Conservation (phyloP, 768 basidiomycete genomes). For the Dacryopinax primogenitus region DNA sequence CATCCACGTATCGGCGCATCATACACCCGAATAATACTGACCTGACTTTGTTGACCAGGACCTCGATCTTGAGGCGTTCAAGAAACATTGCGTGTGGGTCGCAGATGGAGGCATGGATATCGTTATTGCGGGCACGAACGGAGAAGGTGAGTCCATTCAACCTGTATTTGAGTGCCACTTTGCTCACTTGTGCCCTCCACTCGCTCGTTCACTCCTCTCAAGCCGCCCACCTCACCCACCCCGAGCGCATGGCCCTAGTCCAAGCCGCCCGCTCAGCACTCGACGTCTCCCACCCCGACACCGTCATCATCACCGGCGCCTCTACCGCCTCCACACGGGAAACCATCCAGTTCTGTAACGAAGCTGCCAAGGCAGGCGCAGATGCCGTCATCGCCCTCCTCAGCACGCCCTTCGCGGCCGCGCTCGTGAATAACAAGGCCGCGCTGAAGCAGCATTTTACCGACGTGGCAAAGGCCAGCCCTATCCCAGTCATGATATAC, state of each 20-base stretch:
- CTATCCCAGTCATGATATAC: slow-evolving; percentile 79
- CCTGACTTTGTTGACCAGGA: not conserved
- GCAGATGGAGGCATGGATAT: slow-evolving; percentile 58
- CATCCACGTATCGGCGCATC: not conserved
- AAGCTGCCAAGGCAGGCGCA: slow-evolving; percentile 74
- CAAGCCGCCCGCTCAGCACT: slow-evolving; percentile 55
- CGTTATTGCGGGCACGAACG: slow-evolving; percentile 69
- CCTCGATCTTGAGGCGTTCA: slow-evolving; percentile 54
- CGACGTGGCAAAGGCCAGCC: slow-evolving; percentile 65
- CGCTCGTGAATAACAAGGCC: slow-evolving; percentile 42
- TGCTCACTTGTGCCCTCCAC: not conserved
- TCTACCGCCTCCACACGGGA: slow-evolving; percentile 74
- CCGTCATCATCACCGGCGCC: slow-evolving; percentile 64
- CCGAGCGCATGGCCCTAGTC: slow-evolving; percentile 55
- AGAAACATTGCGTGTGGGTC: slow-evolving; percentile 49
- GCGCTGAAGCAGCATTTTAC: slow-evolving; percentile 70
- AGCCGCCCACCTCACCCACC: slow-evolving; percentile 56
- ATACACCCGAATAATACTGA: not conserved
- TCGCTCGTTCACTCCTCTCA: not conserved
- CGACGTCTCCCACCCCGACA: slow-evolving; percentile 45
- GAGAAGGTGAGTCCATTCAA: slow-evolving; percentile 35
- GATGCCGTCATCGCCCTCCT: slow-evolving; percentile 77
- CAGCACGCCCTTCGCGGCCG: slow-evolving; percentile 78
- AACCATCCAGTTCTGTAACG: slow-evolving; percentile 57
- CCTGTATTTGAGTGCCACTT: not conserved